Evolutionary conservation across 768 basidiomycete species (phyloP).

Genomic region (Hericium erinaceus): DNA sequence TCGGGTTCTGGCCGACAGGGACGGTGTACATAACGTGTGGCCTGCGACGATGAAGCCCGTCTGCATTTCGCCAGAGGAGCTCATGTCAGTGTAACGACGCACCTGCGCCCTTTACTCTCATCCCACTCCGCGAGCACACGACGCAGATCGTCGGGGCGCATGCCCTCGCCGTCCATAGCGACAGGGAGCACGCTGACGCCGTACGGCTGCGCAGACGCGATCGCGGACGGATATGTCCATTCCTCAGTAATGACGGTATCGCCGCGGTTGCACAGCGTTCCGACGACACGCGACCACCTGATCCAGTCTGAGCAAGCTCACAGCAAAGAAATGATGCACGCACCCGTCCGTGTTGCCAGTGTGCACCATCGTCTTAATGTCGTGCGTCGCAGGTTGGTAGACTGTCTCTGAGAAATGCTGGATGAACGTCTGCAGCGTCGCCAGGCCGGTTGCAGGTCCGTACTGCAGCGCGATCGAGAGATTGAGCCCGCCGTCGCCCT

Average conservation of each 20-base stretch:
- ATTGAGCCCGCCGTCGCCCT: conserved; percentile 40
- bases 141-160: conserved; percentile 54
- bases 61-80: neutral
- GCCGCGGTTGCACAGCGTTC: conserved; percentile 58
- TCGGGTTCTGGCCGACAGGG: conserved; percentile 82
- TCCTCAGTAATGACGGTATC: conserved; percentile 52
- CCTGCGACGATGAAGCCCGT: conserved; percentile 23
- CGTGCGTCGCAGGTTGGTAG: conserved; percentile 49
- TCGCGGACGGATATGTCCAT: conserved; percentile 68
- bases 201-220: conserved; percentile 25
- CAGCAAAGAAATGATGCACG: conserved; percentile 23
- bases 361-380: conserved; percentile 49
- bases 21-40: conserved; percentile 69
- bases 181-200: conserved; percentile 44
- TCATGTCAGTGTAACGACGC: conserved; percentile 3
- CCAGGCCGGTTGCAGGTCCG: conserved; percentile 40
- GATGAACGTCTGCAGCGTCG: conserved; percentile 46
- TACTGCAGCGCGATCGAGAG: conserved; percentile 68
- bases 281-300: conserved; percentile 47
- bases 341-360: conserved; percentile 66
- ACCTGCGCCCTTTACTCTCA: conserved; percentile 48
- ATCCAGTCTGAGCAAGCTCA: neutral
- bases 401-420: conserved; percentile 45
- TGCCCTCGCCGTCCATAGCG: conserved; percentile 62
- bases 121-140: conserved; percentile 60